These are phyloP conservation scores for Fusarium floridanum DNA, from an alignment of 2,329 filamentous ascomycete genomes.

Conservation along the genomic window DNA sequence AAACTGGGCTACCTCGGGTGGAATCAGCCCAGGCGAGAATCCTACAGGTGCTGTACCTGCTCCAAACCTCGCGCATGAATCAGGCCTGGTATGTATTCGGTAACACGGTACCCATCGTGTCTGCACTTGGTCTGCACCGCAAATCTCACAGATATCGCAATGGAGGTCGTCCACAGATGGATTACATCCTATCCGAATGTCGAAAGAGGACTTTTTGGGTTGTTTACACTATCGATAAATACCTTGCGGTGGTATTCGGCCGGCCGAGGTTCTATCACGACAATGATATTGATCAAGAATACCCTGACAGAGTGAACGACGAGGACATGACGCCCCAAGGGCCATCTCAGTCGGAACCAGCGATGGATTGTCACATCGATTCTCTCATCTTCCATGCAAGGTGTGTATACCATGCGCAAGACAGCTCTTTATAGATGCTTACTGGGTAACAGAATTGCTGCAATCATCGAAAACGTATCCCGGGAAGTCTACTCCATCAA, in stretches of 20 bases:
- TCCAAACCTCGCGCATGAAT: slow-evolving; percentile 42
- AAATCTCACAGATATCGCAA: slow-evolving; percentile 20
- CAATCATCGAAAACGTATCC: slow-evolving; percentile 54
- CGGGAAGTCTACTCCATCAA: slow-evolving; percentile 55
- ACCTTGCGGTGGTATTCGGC: slow-evolving; percentile 72
- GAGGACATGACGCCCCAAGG: slow-evolving; percentile 64
- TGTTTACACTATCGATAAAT: slow-evolving; percentile 71
- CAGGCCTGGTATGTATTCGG: slow-evolving; percentile 45
- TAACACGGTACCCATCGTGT: slow-evolving; percentile 36
- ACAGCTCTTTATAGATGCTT: neutral
- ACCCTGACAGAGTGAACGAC: slow-evolving; percentile 67
- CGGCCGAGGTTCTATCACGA: slow-evolving; percentile 71
- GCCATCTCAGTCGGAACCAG: slow-evolving; percentile 45
- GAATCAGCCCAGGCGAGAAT: slow-evolving; percentile 40
- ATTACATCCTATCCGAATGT: slow-evolving; percentile 63
- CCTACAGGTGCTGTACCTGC: slow-evolving; percentile 40
- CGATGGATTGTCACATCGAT: slow-evolving; percentile 61
- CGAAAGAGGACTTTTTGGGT: slow-evolving; percentile 71
- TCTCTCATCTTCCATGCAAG: slow-evolving; percentile 60
- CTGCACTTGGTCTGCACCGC: slow-evolving; percentile 37
- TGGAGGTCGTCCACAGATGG: slow-evolving; percentile 23
- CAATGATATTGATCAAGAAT: slow-evolving; percentile 72
- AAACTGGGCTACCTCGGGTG: slow-evolving; percentile 44
- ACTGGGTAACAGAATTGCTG: slow-evolving; percentile 44
- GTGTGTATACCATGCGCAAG: neutral